Evolutionary conservation across 139 green algal genomes (phyloP), one percentile per base, ranked within the genome.

Genomic region (Marvania coccoides): DNA sequence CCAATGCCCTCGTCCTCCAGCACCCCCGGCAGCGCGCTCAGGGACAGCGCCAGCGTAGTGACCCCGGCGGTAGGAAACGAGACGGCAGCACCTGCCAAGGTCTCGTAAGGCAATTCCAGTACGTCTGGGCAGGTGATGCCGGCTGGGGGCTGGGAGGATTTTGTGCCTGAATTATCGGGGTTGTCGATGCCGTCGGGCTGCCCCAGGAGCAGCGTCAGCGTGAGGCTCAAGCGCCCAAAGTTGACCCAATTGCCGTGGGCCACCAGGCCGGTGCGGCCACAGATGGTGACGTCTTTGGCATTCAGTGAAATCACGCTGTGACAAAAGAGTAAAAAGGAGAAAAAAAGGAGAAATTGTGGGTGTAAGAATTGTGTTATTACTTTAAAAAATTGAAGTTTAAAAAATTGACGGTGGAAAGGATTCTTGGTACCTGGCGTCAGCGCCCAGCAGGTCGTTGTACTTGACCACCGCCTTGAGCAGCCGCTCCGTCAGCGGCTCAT

Each of bases 231-330:
- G n/a, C 51, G 35, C 19, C 66, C 55, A 61, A 73, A 73, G 47
- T 73, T 53, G 2, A 73, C 66, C 39, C 56, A 73, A 37, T 67
- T 67, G 36, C 66, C 57, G 3, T 28, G 33, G 28, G 55, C 58
- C 6, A 57, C 47, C 58, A 73, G 5, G 3, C 35, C 56, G 9
- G 63, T 39, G 8, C 61, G 54, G 47, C 55, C 39, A 30, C 53
- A 33, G 3, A 73, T 37, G 3, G 26, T 13, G 5, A 73, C 4
- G 28, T 15, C 15, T 12, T 9, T 37, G 8, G 66, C 66, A 35
- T 73, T 56, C 5, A 47, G 15, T 29, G 48, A 47, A 57, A 55
- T 59, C 55, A 73, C 29, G 2, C 63, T 70, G 63, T 51, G 30
- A 36, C 12, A 26, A 6, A 60, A 36, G 19, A 9, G 14, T 35